A percentile compares a stretch with the other conserved stretches of the same genome.
Conservation (phyloP, 2,329 filamentous ascomycete genomes). For the Ophidiomyces ophidiicola region DNA sequence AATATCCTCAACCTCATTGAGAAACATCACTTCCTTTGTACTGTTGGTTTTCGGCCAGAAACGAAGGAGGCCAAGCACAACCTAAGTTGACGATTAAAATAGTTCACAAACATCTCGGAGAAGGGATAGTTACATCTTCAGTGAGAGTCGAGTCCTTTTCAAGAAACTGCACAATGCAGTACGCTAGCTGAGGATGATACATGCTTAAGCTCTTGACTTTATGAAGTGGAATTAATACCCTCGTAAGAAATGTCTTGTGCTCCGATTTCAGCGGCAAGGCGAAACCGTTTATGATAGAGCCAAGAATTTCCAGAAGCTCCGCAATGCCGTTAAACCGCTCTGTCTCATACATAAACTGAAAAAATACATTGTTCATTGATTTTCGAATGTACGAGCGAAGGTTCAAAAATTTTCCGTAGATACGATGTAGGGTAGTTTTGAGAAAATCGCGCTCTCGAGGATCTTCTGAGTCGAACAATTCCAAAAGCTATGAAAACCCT, state of each 20-base stretch:
- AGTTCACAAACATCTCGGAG: background rate
- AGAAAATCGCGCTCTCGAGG: slow-evolving; percentile 92
- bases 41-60: slow-evolving; percentile 99
- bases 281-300: slow-evolving; percentile 98
- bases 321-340: slow-evolving; percentile 98
- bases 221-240: slow-evolving; percentile 84
- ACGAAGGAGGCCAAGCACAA: slow-evolving; percentile 82
- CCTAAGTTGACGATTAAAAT: slow-evolving; percentile 38
- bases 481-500: slow-evolving; percentile 52
- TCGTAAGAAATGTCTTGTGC: slow-evolving; percentile 92
- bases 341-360: slow-evolving; percentile 98
- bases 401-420: slow-evolving; percentile 98
- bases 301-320: slow-evolving; percentile 88
- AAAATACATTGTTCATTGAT: slow-evolving; percentile 99
- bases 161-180: slow-evolving; percentile 96
- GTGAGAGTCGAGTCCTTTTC: slow-evolving; percentile 96
- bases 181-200: slow-evolving; percentile 97
- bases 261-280: slow-evolving; percentile 94
- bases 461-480: slow-evolving; percentile 96
- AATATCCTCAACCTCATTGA: slow-evolving; percentile 98
- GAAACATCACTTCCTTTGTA: slow-evolving; percentile 98
- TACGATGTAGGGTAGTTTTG: slow-evolving; percentile 93
- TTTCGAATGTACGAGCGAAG: slow-evolving; percentile 91
- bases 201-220: slow-evolving; percentile 99
- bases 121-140: slow-evolving; percentile 59